A percentile compares a stretch with the other conserved stretches of the same genome.
These are phyloP conservation scores for Citrus maxima DNA, from an alignment of 345 rosid genomes.

Conservation along the genomic window DNA sequence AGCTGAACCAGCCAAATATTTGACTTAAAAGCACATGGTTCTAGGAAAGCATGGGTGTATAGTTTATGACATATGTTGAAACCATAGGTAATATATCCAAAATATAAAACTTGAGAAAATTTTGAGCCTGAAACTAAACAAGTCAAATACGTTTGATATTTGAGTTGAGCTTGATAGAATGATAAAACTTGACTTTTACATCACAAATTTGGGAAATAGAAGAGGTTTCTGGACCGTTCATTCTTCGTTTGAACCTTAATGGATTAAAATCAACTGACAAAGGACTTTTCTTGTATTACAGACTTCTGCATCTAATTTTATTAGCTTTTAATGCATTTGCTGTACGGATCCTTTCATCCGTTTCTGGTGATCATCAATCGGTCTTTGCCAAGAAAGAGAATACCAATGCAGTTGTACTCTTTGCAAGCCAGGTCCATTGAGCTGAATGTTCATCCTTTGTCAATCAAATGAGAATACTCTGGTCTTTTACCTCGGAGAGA, in stretches of 20 bases:
- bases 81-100: too few relatives aligned
- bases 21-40: not conserved
- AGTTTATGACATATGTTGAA: too few relatives aligned
- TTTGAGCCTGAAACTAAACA: not conserved
- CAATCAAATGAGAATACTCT: not conserved
- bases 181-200: not conserved
- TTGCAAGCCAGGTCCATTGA: slow-evolving; percentile 67
- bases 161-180: not conserved
- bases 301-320: slow-evolving; percentile 64
- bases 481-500: too few relatives aligned
- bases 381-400: slow-evolving; percentile 62
- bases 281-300: slow-evolving; percentile 25
- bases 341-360: slow-evolving; percentile 45
- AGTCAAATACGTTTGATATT: not conserved
- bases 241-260: not conserved
- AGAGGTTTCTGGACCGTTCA: not conserved
- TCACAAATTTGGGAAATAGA: not conserved
- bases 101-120: not conserved
- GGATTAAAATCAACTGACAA: slow-evolving; percentile 13
- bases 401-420: slow-evolving; percentile 58
- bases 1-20: not conserved
- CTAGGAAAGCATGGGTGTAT: too few relatives aligned
- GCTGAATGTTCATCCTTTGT: not conserved
- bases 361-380: slow-evolving; percentile 48
- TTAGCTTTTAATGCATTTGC: slow-evolving; percentile 60